Conservation (phyloP, 148 eudicot genomes). For the Fagopyrum esculentum region DNA sequence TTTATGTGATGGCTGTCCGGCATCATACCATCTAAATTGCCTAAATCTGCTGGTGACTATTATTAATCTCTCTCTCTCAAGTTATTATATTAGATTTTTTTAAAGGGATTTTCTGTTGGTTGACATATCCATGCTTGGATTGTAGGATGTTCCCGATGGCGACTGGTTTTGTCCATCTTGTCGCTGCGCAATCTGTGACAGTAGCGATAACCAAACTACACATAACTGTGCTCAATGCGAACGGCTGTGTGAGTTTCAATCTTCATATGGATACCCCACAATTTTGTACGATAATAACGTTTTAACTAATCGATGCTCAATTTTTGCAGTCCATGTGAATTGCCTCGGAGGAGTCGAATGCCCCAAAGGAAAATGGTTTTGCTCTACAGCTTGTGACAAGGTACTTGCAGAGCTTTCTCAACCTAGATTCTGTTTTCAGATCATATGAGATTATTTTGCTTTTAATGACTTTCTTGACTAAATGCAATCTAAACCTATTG, state of each 20-base stretch:
- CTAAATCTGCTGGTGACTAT: constrained; percentile 76
- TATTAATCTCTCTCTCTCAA: constrained; percentile 2
- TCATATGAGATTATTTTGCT: no score
- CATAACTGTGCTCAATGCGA: constrained; percentile 69
- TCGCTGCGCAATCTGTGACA: constrained; percentile 69
- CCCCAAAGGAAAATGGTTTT: constrained; percentile 53
- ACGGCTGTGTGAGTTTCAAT: constrained; percentile 49
- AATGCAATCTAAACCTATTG: no score
- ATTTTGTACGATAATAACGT: neutral
- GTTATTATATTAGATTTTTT: neutral
- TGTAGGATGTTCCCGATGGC: constrained; percentile 71
- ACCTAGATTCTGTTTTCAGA: no score
- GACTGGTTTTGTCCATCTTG: constrained; percentile 93
- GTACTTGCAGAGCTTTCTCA: constrained; percentile 26
- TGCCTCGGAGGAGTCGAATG: constrained; percentile 37
- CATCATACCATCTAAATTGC: constrained; percentile 90
- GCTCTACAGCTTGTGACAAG: constrained; percentile 58
- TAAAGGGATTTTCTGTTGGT: neutral
- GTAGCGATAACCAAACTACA: constrained; percentile 25
- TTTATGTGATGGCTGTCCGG: constrained; percentile 76
- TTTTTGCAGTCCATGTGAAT: constrained; percentile 46
- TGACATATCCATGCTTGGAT: neutral
- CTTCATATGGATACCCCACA: neutral
- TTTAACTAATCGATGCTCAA: no score
- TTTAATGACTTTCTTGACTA: no score